Base-by-base conservation (phyloP, 805 yeast genomes). In the Nakazawaea molendinolei region DNA sequence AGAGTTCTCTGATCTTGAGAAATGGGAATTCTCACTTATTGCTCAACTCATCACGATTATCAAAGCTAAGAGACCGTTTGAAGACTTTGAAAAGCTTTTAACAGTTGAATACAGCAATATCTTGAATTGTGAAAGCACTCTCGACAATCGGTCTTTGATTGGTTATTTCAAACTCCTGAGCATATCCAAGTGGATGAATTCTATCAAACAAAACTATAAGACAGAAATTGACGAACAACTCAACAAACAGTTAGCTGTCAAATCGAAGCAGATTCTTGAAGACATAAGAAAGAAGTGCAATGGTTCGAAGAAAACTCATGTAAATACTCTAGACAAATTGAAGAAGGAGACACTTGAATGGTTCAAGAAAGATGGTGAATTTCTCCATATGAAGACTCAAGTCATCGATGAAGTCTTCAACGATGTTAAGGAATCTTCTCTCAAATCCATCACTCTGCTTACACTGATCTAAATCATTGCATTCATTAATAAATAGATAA, bases 1-100 rank as follows among this genome's bases (percentile, higher is more conserved):
- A 8, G 50, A 47, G 33, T 52, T 65, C 21, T 60, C 67, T 0
- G 47, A 40, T 1, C 56, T 58, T 12, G 74, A 69, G 36, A 46
- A 44, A 24, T 67, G 69, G 68, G 28, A 35, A 5, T 28, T 42
- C 15, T 19, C 42, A 24, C 36, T 54, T 10, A 31, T 36, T 7
- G 47, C 47, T 27, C 40, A 44, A 7, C 53, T 45, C 14, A 14
- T 39, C 48, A 18, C 27, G 15, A 15, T 26, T 8, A 23, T 28
- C 8, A 22, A 4, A 8, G 22, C 27, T n/a, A 7, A 27, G 9
- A 9, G 26, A 23, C 5, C n/a, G 9, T 16, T 25, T n/a, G 18
- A 29, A 24, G 16, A 2, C 19, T 16, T 30, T 28, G 23, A 12
- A 5, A 5, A 18, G 13, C 23, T 4, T 13, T 4, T 28, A 13